Evolutionary conservation across 2,329 filamentous ascomycete genomes (phyloP).

Genomic region (Exophiala lecanii-corni): DNA sequence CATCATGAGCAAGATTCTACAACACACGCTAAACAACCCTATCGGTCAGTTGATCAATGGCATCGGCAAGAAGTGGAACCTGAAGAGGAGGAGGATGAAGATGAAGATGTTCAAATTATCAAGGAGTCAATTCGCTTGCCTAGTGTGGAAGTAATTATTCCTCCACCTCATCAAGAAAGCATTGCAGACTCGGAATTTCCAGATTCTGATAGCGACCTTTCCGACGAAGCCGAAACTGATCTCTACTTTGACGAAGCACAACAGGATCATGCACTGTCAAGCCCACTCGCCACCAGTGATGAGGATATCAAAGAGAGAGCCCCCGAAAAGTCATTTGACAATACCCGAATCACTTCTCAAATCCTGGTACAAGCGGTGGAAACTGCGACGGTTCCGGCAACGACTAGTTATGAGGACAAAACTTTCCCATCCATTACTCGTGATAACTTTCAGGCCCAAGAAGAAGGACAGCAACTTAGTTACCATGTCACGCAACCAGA

Average conservation of each 20-base stretch:
- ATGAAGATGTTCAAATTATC: slow-evolving; percentile 17
- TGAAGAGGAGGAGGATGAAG: slow-evolving; percentile 5
- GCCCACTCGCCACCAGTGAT: neutral
- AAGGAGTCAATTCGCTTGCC: slow-evolving; percentile 18
- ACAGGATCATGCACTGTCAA: too few relatives aligned
- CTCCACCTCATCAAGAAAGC: slow-evolving; percentile 2
- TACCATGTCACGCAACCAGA: neutral
- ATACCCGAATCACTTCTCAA: neutral
- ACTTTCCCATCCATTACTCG: too few relatives aligned
- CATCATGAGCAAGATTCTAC: neutral
- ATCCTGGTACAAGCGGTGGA: neutral
- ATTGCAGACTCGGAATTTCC: neutral
- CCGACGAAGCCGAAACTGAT: too few relatives aligned
- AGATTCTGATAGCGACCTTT: neutral
- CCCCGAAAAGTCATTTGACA: neutral
- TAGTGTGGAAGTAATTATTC: slow-evolving; percentile 18
- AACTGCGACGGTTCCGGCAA: neutral
- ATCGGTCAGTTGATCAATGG: too few relatives aligned
- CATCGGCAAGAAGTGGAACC: neutral
- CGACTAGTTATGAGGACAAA: neutral
- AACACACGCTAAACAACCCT: neutral
- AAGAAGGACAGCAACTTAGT: too few relatives aligned
- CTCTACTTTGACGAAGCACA: neutral
- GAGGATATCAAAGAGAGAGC: neutral
- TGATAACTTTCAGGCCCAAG: too few relatives aligned